Percentiles rank a stretch among this genome's conserved stretches.
phyloP scores from a whole-genome alignment of 2,329 filamentous ascomycete genomes.

The Pseudocercospora cruenta region DNA sequence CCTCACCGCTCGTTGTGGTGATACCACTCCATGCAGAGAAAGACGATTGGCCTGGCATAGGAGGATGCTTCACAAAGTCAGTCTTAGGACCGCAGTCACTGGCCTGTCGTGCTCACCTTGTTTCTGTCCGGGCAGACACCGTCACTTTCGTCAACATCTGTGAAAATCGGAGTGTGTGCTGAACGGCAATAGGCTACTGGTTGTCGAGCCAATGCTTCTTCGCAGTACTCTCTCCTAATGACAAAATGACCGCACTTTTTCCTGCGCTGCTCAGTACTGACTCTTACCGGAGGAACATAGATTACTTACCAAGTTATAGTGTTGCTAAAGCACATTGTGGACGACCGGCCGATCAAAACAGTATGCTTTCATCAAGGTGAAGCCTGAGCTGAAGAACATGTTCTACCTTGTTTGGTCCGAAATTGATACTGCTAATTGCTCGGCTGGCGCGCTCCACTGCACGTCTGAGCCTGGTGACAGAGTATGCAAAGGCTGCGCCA shows the following conservation, averaged over 20 bases:
- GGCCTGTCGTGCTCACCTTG: slow-evolving; percentile 14
- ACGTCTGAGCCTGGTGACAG: background rate
- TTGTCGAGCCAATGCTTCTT: slow-evolving; percentile 18
- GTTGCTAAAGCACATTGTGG: slow-evolving; percentile 26
- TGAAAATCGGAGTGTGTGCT: slow-evolving; percentile 24
- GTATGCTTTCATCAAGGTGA: background rate
- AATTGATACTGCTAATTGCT: background rate
- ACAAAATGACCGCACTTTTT: slow-evolving; percentile 24
- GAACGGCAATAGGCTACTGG: slow-evolving; percentile 19
- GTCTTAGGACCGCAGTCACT: background rate
- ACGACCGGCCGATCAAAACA: background rate
- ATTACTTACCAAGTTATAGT: slow-evolving; percentile 20
- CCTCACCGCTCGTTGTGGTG: slow-evolving; percentile 22
- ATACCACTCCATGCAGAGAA: slow-evolving; percentile 20
- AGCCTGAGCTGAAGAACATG: background rate
- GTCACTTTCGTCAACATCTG: slow-evolving; percentile 19
- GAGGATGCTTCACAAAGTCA: slow-evolving; percentile 19
- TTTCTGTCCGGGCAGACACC: slow-evolving; percentile 25
- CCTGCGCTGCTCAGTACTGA: background rate
- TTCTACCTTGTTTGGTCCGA: background rate
- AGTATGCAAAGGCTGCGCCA: slow-evolving; percentile 4
- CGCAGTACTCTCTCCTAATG: slow-evolving; percentile 22
- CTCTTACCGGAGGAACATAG: background rate
- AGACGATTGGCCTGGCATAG: slow-evolving; percentile 18
- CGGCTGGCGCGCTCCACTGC: background rate